Percentiles rank a stretch among this genome's conserved stretches.
These are phyloP conservation scores for Colletotrichum sp. DNA, from an alignment of 2,329 filamentous ascomycete species.

Conservation along the genomic window DNA sequence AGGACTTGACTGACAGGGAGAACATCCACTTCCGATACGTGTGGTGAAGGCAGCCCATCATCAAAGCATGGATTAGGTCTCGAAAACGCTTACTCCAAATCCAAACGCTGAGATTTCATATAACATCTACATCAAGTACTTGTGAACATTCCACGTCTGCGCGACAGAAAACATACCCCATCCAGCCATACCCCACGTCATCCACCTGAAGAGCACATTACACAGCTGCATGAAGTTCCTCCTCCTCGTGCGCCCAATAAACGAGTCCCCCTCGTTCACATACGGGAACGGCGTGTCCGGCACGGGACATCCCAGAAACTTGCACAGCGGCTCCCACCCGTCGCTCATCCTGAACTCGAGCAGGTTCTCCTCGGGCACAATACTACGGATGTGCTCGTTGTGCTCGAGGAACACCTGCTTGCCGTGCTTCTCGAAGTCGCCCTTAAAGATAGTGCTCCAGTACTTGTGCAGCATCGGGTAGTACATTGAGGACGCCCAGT, in stretches of 20 bases:
- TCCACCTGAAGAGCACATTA: not conserved
- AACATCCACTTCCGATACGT: not conserved
- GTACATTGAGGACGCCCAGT: slow-evolving; percentile 72
- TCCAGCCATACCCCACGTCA: not conserved
- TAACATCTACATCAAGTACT: not conserved
- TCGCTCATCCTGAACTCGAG: slow-evolving; percentile 26
- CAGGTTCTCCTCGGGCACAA: not conserved
- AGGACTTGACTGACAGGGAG: not conserved
- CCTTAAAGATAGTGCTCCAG: slow-evolving; percentile 71
- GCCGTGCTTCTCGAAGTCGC: slow-evolving; percentile 55
- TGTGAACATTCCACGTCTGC: not conserved
- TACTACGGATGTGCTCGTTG: not conserved
- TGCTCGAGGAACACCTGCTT: slow-evolving; percentile 27
- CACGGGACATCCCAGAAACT: slow-evolving; percentile 39
- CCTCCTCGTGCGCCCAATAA: not conserved
- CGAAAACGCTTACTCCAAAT: not conserved
- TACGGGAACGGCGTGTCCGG: slow-evolving; percentile 37
- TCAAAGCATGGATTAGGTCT: not conserved
- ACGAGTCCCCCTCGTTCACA: slow-evolving; percentile 30
- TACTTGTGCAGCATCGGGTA: slow-evolving; percentile 74
- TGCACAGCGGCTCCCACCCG: slow-evolving; percentile 49
- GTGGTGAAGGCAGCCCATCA: not conserved
- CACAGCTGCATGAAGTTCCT: not conserved
- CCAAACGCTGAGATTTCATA: not conserved
- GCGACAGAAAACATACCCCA: not conserved